These are phyloP conservation scores for Pseudisothecium myosuroides DNA, from an alignment of 225 moss, liverwort and hornwort species.

Conservation along the genomic window DNA sequence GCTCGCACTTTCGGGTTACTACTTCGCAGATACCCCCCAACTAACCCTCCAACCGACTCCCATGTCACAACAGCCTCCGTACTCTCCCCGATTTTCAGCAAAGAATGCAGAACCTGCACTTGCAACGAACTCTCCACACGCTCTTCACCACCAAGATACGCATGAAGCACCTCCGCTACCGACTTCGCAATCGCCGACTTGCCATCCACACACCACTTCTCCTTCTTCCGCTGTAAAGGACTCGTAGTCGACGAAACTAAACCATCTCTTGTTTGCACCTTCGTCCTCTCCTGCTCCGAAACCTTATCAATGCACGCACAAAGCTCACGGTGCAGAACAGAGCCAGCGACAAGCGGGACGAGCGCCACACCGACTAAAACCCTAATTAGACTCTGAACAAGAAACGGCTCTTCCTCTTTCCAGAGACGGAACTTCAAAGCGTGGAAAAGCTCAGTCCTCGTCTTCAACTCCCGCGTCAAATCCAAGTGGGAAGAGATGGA, in stretches of 20 bases:
- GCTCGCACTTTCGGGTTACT: slow-evolving; percentile 62
- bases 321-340: neutral
- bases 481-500: slow-evolving; percentile 31
- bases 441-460: slow-evolving; percentile 27
- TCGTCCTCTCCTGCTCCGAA: neutral
- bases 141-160: slow-evolving; percentile 14
- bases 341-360: neutral
- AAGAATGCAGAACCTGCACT: slow-evolving; percentile 23
- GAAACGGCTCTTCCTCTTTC: slow-evolving; percentile 46
- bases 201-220: neutral
- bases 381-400: slow-evolving; percentile 51
- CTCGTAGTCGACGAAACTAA: slow-evolving; percentile 21
- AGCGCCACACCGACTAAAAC: slow-evolving; percentile 43
- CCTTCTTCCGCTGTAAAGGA: neutral
- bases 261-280: slow-evolving; percentile 6
- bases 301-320: neutral
- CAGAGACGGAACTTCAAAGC: slow-evolving; percentile 42
- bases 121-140: slow-evolving; percentile 12
- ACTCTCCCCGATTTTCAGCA: slow-evolving; percentile 34
- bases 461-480: slow-evolving; percentile 6
- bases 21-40: slow-evolving; percentile 48
- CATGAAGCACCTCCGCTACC: slow-evolving; percentile 2
- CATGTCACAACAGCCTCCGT: slow-evolving; percentile 25
- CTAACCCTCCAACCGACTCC: slow-evolving; percentile 33
- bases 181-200: neutral